phyloP scores from a whole-genome alignment of 768 basidiomycete genomes.

The Leccinum sublutescens region DNA sequence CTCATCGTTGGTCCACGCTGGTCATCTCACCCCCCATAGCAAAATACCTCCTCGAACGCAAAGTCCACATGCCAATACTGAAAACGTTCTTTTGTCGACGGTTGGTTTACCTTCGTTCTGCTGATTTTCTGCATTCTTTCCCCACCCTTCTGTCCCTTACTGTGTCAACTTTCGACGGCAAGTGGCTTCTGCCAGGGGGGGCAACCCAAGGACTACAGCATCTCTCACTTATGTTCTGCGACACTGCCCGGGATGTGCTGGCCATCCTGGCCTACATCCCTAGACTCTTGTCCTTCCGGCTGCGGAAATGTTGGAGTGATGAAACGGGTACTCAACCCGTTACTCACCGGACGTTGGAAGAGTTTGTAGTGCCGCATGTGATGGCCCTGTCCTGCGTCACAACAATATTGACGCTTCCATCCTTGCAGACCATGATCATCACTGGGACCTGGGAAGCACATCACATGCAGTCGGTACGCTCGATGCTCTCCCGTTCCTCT shows the following conservation, averaged over 20 bases:
- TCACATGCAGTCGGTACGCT: neutral
- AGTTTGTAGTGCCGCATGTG: neutral
- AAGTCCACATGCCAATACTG: neutral
- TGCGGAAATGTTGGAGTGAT: neutral
- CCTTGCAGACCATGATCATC: neutral
- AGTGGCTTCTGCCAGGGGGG: neutral
- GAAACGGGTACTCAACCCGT: neutral
- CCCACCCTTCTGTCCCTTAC: neutral
- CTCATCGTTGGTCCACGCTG: neutral
- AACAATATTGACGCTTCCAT: neutral
- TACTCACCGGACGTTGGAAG: neutral
- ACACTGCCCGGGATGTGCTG: neutral
- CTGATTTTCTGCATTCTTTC: neutral
- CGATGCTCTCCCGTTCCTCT: neutral
- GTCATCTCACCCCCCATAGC: neutral
- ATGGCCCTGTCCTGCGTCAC: neutral
- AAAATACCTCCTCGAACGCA: neutral
- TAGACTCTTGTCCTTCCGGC: neutral
- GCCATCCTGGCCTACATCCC: neutral
- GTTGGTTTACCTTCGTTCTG: neutral
- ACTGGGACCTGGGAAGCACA: neutral
- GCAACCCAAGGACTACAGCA: neutral
- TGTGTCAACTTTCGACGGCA: neutral
- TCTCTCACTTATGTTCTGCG: neutral
- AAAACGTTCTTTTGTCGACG: neutral